Evolutionary conservation across 192 early-diverging fungal genomes (phyloP), one percentile per base, ranked within the genome.

Genomic region (Backusella macrospora): DNA sequence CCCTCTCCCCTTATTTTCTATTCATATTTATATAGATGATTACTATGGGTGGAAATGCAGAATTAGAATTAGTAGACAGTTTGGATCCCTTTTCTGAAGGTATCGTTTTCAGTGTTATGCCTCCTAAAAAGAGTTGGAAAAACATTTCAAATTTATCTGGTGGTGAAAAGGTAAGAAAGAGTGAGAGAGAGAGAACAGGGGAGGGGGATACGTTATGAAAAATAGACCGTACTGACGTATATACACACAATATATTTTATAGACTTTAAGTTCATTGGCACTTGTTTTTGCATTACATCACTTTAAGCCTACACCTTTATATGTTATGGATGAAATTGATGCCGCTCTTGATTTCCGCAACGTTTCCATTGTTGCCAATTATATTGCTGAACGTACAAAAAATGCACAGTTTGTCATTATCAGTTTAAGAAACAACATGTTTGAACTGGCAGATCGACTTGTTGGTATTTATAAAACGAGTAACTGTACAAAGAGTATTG

Each of bases 241-340:
- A 21, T 44, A 7, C 29, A 9, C 0, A 29, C n/a, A n/a, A n/a
- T n/a, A n/a, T 15, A 76, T 21, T 18, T 18, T 21, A 39, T 77
- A 93, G 91, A 99, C 98, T 1, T 81, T 99, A 34, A 95, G 93
- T 81, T 99, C 98, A n/a, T 85, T 99, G 45, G 98, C 98, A 6
- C 86, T 99, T 49, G 97, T 99, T 10, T 99, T 99, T 87, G 97
- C 98, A 1, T 86, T 99, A 69, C 98, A 99, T 80, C 97, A 98
- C 79, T 99, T 93, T 89, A 98, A 98, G 79, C 98, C 98, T 12
- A 99, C 98, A 21, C 98, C 97, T n/a, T 81, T 99, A 7, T 99
- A 99, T 80, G 95, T 99, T 47, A 99, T 99, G 96, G 98, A 99
- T 83, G 98, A 99, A 84, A 99, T 99, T 77, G 98, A 99, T 83